Conservation (phyloP, 345 rosid genomes). For the Odontarrhena argentea region DNA sequence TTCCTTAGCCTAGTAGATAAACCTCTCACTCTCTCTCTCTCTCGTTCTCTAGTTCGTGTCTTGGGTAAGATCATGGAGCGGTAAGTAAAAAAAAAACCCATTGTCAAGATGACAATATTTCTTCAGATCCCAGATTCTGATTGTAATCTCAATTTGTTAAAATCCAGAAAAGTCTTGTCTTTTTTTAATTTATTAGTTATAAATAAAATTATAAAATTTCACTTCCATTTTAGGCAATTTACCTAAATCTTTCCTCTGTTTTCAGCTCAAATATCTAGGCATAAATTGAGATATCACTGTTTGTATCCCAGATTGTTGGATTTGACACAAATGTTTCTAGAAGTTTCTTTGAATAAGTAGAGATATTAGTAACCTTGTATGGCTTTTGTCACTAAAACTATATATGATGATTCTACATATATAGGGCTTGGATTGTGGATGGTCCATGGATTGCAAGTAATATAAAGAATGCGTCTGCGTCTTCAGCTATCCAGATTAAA, state of each 20-base stretch:
- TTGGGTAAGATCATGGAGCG: conserved; percentile 41
- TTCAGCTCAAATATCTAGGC: conserved; percentile 8
- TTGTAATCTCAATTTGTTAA: background rate
- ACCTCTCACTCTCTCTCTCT: conserved; percentile 2
- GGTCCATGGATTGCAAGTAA: conserved; percentile 67
- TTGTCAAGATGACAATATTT: conserved; percentile 6
- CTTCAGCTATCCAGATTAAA: conserved; percentile 49
- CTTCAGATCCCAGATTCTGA: background rate
- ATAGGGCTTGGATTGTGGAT: conserved; percentile 79
- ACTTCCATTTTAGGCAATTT: background rate
- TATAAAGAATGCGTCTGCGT: conserved; percentile 54
- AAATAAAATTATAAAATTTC: background rate
- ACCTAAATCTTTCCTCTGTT: conserved; percentile 10
- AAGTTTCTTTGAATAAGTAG: conserved; percentile 1
- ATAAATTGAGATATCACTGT: background rate
- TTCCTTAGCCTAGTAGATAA: conserved; percentile 49
- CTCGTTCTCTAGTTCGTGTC: background rate
- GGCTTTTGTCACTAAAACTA: conserved; percentile 13
- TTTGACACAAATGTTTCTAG: background rate
- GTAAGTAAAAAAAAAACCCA: conserved; percentile 34
- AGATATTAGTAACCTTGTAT: conserved; percentile 7
- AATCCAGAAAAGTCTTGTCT: background rate
- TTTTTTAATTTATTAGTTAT: background rate
- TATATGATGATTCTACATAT: conserved; percentile 13
- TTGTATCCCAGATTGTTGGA: conserved; percentile 4